Evolutionary conservation across 2,329 filamentous ascomycete species (phyloP), one percentile per base, ranked within the genome.

Genomic region (Epichloe sylvatica): DNA sequence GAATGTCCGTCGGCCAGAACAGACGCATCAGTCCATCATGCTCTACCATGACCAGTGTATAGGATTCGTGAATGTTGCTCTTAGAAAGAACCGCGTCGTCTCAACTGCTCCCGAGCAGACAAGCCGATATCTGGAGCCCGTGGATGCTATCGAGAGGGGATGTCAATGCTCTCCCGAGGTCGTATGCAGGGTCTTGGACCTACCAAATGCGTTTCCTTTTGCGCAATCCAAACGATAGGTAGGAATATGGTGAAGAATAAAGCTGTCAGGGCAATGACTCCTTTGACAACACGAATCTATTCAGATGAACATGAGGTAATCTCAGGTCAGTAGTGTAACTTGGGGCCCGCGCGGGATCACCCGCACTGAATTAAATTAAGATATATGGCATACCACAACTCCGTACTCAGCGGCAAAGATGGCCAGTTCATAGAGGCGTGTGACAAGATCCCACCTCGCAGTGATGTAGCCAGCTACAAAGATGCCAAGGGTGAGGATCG

Each of bases 401-500:
- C 91, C 89, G 86, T 97, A 87, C 68, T 97, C 86, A 89, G 90
- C 96, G 59, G 94, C 92, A 68, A 97, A 98, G 57, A 95, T 85
- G 59, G 88, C 86, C 62, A 98, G 81, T 71, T 98, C 91, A 83
- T 96, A 95, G 61, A 97, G 78, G 62, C 90, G 84, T 60, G 91
- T 96, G 59, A 96, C 89, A 55, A 98, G 83, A 71, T 97, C 92
- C 90, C 92, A 98, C 76, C 92, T 86, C 65, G 92, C 92, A 71
- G 92, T 98, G 68, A 91, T 97, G 77, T 98, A 98, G 70, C 92
- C 92, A 73, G 92, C 91, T 77, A 97, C 85, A 75, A 98, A 98
- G 74, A 98, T 96, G 72, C 86, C 89, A 72, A 95, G 82, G 63
- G 90, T 94, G 69, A 96, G 80, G 68, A 91, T 75, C 56, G 91